Base-by-base conservation (phyloP, 306 rosid genomes). In the Sindora glabra region DNA sequence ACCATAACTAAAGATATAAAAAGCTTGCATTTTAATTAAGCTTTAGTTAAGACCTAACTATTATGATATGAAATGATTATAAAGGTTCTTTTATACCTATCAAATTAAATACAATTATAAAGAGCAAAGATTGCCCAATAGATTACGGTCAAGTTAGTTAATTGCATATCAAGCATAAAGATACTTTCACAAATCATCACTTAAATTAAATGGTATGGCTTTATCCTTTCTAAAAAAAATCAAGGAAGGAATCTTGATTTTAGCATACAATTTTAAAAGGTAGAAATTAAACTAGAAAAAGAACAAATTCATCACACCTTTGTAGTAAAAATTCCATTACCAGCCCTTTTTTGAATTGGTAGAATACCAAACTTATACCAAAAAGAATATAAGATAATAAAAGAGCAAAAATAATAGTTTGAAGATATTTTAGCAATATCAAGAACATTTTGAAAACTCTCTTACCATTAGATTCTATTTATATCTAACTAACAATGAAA, bases 351-450 rank as follows among this genome's bases (percentile, higher is more conserved):
- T 60, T 77, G 97, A 64, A 38, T 59, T 2, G 64, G 40, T 41
- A 84, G 80, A 49, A 65, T 83, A 18, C 67, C 84, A 36, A 62
- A 70, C 84, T 96, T 91, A 88, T 81, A 83, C 44, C 61, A 46
- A 74, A 37, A 71, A 67, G 13, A 38, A 30, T 26, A 22, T 16
- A 41, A 30, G 63, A 67, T 51, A 50, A 67, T 62, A 65, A 72
- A 74, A 47, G 41, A 29, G 65, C 13, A 71, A 39, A 59, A 50
- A 46, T 12, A 41, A 13, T 12, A 30, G 11, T 27, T 44, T 32
- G 6, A 19, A 45, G 39, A 39, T 54, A 24, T 50, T 52, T 70
- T 56, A n/a, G n/a, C n/a, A n/a, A n/a, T n/a, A 56, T 42, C 53
- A 40, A 60, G 59, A 46, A 33, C 69, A 38, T 56, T 6, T 42